phyloP scores from a whole-genome alignment of 148 eudicot genomes.

The Silene latifolia region DNA sequence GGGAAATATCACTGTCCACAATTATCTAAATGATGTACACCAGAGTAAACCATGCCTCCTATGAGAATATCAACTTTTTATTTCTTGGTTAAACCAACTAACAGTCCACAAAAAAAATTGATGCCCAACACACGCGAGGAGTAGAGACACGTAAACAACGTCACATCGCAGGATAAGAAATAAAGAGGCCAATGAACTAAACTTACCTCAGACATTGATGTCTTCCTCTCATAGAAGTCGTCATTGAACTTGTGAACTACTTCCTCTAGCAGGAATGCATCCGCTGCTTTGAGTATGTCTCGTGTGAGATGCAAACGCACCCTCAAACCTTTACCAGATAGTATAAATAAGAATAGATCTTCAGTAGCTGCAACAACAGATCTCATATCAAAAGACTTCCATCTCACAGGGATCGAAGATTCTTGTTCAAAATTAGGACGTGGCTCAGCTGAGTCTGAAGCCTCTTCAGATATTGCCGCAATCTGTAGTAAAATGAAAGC shows the following conservation, averaged over 20 bases:
- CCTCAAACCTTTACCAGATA: constrained; percentile 78
- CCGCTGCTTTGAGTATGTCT: constrained; percentile 74
- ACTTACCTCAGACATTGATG: constrained; percentile 53
- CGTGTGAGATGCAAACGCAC: constrained; percentile 71
- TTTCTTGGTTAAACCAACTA: background rate
- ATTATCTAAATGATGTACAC: too few relatives aligned
- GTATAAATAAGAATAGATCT: constrained; percentile 74
- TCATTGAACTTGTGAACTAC: constrained; percentile 34
- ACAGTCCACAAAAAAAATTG: background rate
- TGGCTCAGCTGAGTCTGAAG: constrained; percentile 48
- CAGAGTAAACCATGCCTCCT: too few relatives aligned
- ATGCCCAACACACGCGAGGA: background rate
- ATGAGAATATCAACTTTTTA: background rate
- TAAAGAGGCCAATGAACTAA: constrained; percentile 13
- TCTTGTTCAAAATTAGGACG: constrained; percentile 29
- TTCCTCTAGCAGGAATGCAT: constrained; percentile 64
- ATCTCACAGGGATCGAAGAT: constrained; percentile 47
- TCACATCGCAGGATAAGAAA: background rate
- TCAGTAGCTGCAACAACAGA: constrained; percentile 91
- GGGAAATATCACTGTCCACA: too few relatives aligned
- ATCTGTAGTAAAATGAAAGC: constrained; percentile 44
- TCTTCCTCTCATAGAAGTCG: constrained; percentile 21
- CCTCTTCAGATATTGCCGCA: constrained; percentile 81
- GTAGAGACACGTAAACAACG: background rate
- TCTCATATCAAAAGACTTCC: constrained; percentile 80